Percentiles rank a stretch among this genome's conserved stretches.
phyloP scores from a whole-genome alignment of 805 yeast species.

The Candida easanensis region DNA sequence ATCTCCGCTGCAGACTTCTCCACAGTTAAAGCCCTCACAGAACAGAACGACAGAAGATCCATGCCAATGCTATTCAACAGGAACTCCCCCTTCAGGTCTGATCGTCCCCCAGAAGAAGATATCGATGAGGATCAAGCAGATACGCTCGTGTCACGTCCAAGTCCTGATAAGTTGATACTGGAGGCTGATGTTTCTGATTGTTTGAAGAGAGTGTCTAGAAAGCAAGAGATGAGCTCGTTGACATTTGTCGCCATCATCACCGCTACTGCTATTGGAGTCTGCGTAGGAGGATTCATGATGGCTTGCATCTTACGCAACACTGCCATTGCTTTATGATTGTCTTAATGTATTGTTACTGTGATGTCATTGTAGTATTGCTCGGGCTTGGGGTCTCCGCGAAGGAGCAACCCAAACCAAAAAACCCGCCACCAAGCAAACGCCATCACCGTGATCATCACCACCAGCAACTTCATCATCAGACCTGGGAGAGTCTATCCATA shows the following conservation, averaged over 20 bases:
- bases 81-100: not conserved
- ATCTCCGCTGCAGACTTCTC: constrained; percentile 11
- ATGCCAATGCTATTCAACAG: not conserved
- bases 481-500: no score
- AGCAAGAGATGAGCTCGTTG: not conserved
- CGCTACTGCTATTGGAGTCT: not conserved
- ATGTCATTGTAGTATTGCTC: no score
- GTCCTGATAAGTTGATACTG: not conserved
- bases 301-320: not conserved
- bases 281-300: not conserved
- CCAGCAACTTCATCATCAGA: no score
- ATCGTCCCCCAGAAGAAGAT: constrained; percentile 2
- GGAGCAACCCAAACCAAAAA: no score
- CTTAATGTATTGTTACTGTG: not conserved
- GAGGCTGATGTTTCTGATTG: not conserved
- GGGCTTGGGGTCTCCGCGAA: no score
- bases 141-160: not conserved
- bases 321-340: not conserved
- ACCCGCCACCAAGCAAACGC: no score
- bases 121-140: constrained; percentile 10
- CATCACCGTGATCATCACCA: no score
- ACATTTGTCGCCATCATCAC: not conserved
- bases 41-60: not conserved
- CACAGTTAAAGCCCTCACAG: constrained; percentile 9
- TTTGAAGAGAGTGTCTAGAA: not conserved